Evolutionary conservation across 1,139 yeast genomes (phyloP), one percentile per base, ranked within the genome.

Genomic region (Geotrichum klebahnii): DNA sequence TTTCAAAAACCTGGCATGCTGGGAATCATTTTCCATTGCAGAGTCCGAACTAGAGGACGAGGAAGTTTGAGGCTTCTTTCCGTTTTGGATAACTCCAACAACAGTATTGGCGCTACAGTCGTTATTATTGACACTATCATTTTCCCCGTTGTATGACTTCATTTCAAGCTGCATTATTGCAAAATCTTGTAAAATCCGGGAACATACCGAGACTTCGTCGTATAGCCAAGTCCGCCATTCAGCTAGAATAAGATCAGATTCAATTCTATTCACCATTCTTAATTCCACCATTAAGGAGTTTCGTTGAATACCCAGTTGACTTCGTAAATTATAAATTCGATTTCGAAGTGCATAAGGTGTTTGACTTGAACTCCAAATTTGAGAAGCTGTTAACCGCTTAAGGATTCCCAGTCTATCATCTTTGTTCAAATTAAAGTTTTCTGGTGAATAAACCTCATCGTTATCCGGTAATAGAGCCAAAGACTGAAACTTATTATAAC

Each of bases 201-300:
- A 33, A 29, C 52, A 48, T 3, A 43, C 34, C 1, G 73, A 68
- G 12, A 79, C 60, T 63, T 89, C 97, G 41, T 74, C 73, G n/a
- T 78, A 59, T 9, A 92, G 69, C 82, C 95, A 92, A 55, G 79
- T 76, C 46, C 74, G 74, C 82, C 92, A 92, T 59, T 84, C 90
- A 0, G 82, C 81, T 32, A 71, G 62, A 1, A 84, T 77, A 14
- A 84, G 65, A 55, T 84, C 89, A 33, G 70, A 69, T 61, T 92
- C 98, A 64, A 84, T 72, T 29, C 75, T 75, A 57, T 86, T 86
- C 53, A 92, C 67, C 46, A 87, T 74, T 47, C 81, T 79, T 54
- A 92, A 69, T 51, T 83, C 82, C 2, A 87, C 81, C 32, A 90
- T 63, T n/a, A 90, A 67, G 48, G 84, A 83, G 63, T 88, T 87